These are phyloP conservation scores for Daldinia sp. DNA, from an alignment of 2,329 filamentous ascomycete species.

Conservation along the genomic window DNA sequence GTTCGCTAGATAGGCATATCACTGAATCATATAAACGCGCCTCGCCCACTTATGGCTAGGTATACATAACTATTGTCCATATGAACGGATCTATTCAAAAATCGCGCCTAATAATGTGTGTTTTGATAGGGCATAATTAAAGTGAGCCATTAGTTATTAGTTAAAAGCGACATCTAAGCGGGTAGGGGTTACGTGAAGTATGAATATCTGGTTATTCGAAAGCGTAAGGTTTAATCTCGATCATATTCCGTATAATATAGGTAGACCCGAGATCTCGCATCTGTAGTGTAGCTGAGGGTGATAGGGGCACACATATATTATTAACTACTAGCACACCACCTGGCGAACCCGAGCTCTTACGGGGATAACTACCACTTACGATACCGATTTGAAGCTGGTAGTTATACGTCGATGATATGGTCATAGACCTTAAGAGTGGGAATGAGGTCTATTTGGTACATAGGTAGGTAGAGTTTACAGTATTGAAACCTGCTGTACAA, in stretches of 20 bases:
- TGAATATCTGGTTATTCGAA: not conserved
- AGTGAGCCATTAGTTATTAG: not conserved
- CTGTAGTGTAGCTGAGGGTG: not conserved
- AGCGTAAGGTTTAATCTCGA: not conserved
- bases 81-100: no score
- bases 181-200: not conserved
- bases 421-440: not conserved
- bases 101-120: no score
- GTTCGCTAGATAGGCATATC: not conserved
- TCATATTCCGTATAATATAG: not conserved
- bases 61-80: not conserved
- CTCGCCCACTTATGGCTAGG: not conserved
- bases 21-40: not conserved
- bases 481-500: not conserved
- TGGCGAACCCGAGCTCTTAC: no score
- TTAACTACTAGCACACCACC: not conserved
- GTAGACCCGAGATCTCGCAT: not conserved
- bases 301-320: not conserved
- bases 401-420: no score
- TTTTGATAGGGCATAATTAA: not conserved
- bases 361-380: no score
- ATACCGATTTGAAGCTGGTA: no score
- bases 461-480: not conserved
- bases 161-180: not conserved
- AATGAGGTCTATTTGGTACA: not conserved